Conservation (phyloP, 768 basidiomycete genomes). For the Mycena indigotica region DNA sequence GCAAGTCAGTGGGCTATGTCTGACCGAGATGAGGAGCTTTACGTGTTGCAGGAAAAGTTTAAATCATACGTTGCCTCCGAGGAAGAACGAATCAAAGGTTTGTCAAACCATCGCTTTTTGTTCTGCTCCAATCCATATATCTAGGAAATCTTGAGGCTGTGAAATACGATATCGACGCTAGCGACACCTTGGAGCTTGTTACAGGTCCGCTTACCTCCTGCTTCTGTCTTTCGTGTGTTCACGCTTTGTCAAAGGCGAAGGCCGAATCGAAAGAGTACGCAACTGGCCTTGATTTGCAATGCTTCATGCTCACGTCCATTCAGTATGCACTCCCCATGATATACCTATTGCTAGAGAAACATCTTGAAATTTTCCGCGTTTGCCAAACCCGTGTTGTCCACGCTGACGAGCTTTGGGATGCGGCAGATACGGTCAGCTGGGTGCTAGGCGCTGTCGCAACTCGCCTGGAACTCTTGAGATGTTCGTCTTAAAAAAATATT, state of each 20-base stretch:
- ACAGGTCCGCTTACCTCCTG: conserved; percentile 6
- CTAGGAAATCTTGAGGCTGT: conserved; percentile 17
- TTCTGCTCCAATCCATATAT: not conserved
- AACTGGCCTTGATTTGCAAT: not conserved
- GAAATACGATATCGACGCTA: conserved; percentile 13
- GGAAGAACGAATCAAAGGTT: conserved; percentile 11
- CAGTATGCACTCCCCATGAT: conserved; percentile 10
- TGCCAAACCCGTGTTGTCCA: conserved; percentile 3
- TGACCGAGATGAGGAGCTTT: not conserved
- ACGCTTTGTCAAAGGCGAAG: conserved; percentile 3
- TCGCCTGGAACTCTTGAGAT: conserved; percentile 2
- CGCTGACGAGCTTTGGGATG: conserved; percentile 9
- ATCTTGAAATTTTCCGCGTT: conserved; percentile 14
- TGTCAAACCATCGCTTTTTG: not conserved
- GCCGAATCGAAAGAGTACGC: conserved; percentile 17
- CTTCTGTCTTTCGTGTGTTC: not conserved
- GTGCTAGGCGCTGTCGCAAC: not conserved
- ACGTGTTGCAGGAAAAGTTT: conserved; percentile 8
- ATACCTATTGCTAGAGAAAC: conserved; percentile 11
- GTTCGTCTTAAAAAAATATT: not conserved
- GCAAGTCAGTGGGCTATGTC: not conserved
- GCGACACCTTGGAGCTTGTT: conserved; percentile 7
- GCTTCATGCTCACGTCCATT: not conserved
- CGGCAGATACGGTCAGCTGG: not conserved
- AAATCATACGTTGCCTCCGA: conserved; percentile 7